Base-by-base conservation (phyloP, 129 eudicot genomes). In the Scalesia atractyloides region DNA sequence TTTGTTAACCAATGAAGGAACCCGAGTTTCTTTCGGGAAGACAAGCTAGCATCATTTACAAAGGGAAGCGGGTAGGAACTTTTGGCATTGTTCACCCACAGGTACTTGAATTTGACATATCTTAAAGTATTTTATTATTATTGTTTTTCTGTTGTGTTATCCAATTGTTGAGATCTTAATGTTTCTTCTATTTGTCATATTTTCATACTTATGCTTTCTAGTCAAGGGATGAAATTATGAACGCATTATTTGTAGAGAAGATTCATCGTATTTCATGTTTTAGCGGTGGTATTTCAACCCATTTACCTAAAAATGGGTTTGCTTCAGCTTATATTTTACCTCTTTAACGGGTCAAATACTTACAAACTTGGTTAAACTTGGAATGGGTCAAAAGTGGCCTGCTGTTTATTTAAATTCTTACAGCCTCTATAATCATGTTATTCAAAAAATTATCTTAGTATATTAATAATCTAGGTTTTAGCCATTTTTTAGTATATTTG, bases 61-160 rank as follows among this genome's bases (percentile, higher is more conserved):
- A 86, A 84, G 98, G 98, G 65, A 84, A 84, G 82, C 74, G 53
- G 46, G 86, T 94, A 5, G 98, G 98, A 59, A 82, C 81, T 74
- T 94, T 94, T 64, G 98, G 98, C 66, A 88, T 94, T 43, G 98
- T 94, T 67, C 96, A 94, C 64, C 97, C 97, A 20, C 87, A 90
- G 98, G 98, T 94, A 88, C 16, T 47, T 64, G 24, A 74, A 18
- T 64, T 36, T 64, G 43, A 33, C 43, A 51, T 24, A 14, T 43
- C 10, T 67, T 75, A 15, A 75, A 24, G 20, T 60, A 14, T 17
- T 50, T 1, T 74, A 26, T 69, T 46, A 41, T 57, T 66, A 39
- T 30, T 8, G 30, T 59, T 59, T 59, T 59, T 41, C 46, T 41
- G 2, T 19, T 54, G 33, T 3, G 17, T 63, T 4, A 34, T 34